Evolutionary conservation across 768 basidiomycete genomes (phyloP), one percentile per base, ranked within the genome.

Genomic region (Coprinopsis marcescibilis): DNA sequence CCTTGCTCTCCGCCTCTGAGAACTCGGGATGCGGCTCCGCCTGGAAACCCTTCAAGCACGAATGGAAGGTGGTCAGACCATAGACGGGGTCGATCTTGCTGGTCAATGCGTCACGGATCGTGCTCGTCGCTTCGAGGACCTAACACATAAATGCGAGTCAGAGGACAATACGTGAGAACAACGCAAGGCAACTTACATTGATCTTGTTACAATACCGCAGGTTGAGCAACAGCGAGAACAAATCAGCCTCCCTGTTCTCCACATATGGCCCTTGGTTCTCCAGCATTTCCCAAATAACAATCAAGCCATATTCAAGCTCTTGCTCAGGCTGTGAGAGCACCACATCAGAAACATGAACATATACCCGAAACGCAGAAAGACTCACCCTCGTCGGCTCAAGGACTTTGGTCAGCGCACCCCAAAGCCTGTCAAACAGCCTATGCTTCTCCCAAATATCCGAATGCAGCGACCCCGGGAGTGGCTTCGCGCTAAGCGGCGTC

Each of bases 111-210:
- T 92, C 88, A 33, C 89, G 84, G 52, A 92, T 83, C 1, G 81
- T 78, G 55, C 78, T 88, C 11, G 89, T 89, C 3, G 86, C 89
- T 60, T 90, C 87, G 44, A 89, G 70, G 30, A 92, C 81, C 89
- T 92, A 17, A 36, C 15, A 45, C 26, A 17, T 5, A 34, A 52
- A 44, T 24, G 23, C 50, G 14, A 44, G 30, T 37, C n/a, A 25
- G 44, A 45, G 41, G 13, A 45, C 24, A 29, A 48, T 10, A 48
- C 43, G 46, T 44, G n/a, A 4, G 49, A 17, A 36, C 21, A 26
- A 40, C 27, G 11, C 5, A 27, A 10, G 24, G 15, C 23, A 2
- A 68, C 83, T 51, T 55, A 92, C 91, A 49, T 79, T 82, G 25
- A 77, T 63, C 52, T 80, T 76, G 57, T 80, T 83, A 58, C 81